phyloP scores from a whole-genome alignment of 371 early-diverging fungal species.

The Mucor circinelloides region DNA sequence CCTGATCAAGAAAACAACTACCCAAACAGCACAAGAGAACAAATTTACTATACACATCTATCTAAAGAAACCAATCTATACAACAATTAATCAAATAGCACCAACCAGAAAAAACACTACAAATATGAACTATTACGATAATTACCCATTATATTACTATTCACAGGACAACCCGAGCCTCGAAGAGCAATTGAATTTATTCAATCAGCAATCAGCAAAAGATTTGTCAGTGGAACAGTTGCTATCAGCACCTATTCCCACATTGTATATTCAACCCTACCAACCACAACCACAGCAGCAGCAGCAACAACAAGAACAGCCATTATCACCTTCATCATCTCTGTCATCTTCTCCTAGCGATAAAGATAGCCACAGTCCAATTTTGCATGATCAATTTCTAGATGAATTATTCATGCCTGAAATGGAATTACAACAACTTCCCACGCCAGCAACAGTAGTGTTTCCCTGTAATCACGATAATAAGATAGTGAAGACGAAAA shows the following conservation, averaged over 20 bases:
- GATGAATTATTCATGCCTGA: constrained; percentile 2
- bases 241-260: constrained; percentile 11
- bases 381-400: not conserved
- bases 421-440: constrained; percentile 3
- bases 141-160: not conserved
- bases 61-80: not conserved
- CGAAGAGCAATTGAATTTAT: constrained; percentile 16
- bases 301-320: not conserved
- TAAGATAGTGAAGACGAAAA: not conserved
- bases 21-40: not conserved
- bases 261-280: not conserved
- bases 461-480: not conserved
- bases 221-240: not conserved
- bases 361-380: not conserved
- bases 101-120: constrained; percentile 4
- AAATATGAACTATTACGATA: constrained; percentile 8
- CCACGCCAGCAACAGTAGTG: not conserved
- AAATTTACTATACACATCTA: not conserved
- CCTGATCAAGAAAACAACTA: constrained; percentile 22
- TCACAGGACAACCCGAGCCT: constrained; percentile 5
- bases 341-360: not conserved
- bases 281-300: not conserved
- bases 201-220: constrained; percentile 4
- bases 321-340: not conserved
- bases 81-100: not conserved